Conservation (phyloP, 2,329 filamentous ascomycete species). For the Sporothrix sp. region DNA sequence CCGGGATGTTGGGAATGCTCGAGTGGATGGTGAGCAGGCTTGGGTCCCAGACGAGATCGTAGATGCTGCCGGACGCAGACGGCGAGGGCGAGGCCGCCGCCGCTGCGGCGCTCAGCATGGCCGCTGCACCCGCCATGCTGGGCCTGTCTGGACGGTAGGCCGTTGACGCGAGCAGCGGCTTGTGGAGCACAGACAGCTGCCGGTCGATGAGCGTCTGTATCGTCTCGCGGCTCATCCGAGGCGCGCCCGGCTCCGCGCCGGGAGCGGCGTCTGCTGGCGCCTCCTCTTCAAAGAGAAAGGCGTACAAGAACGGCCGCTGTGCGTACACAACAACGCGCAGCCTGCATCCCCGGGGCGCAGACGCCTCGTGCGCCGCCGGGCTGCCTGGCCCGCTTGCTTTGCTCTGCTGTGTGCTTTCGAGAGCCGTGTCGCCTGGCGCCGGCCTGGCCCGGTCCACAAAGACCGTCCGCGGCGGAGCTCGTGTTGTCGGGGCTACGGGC, state of each 20-base stretch:
- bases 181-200: conserved; percentile 50
- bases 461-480: conserved; percentile 50
- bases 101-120: conserved; percentile 3
- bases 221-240: background rate
- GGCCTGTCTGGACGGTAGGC: conserved; percentile 46
- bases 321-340: conserved; percentile 64
- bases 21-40: conserved; percentile 46
- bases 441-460: conserved; percentile 35
- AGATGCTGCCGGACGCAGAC: conserved; percentile 33
- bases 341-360: conserved; percentile 37
- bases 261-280: conserved; percentile 30
- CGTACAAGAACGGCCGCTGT: conserved; percentile 66
- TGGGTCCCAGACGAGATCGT: conserved; percentile 55
- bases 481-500: background rate
- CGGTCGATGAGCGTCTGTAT: conserved; percentile 12
- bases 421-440: conserved; percentile 22
- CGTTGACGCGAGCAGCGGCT: conserved; percentile 47
- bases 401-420: too few relatives aligned
- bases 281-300: conserved; percentile 58
- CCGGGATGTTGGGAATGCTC: conserved; percentile 58
- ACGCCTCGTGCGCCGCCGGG: too few relatives aligned
- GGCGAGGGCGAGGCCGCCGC: background rate
- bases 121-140: conserved; percentile 21
- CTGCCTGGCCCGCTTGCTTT: too few relatives aligned
- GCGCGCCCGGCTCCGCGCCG: background rate